Conservation (phyloP, 2,329 filamentous ascomycete species). For the Aureobasidium sp. region DNA sequence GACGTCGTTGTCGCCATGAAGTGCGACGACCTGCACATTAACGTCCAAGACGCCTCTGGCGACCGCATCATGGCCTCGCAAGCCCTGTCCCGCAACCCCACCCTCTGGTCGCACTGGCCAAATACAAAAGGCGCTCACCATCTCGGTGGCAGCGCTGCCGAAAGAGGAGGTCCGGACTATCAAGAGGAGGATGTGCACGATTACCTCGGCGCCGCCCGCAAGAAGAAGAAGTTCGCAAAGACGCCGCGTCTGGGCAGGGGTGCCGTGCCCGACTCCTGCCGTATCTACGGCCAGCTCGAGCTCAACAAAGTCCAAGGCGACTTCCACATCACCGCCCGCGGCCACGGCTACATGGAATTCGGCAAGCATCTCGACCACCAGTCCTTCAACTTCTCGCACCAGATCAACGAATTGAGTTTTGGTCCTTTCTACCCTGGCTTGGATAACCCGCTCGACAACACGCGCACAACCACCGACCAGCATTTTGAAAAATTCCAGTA, state of each 20-base stretch:
- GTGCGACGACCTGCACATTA: slow-evolving; percentile 83
- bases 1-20: slow-evolving; percentile 88
- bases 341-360: slow-evolving; percentile 84
- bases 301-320: slow-evolving; percentile 97
- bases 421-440: slow-evolving; percentile 94
- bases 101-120: slow-evolving; percentile 75
- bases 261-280: slow-evolving; percentile 60
- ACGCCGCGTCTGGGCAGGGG: slow-evolving; percentile 57
- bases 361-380: slow-evolving; percentile 74
- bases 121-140: slow-evolving; percentile 55
- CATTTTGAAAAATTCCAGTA: slow-evolving; percentile 98
- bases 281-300: slow-evolving; percentile 81
- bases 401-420: slow-evolving; percentile 92
- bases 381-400: slow-evolving; percentile 92
- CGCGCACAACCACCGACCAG: slow-evolving; percentile 62
- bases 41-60: slow-evolving; percentile 91
- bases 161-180: slow-evolving; percentile 43
- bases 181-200: slow-evolving; percentile 83
- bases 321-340: slow-evolving; percentile 92
- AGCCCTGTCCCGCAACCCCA: slow-evolving; percentile 65
- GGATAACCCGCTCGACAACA: slow-evolving; percentile 88
- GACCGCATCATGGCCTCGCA: slow-evolving; percentile 81
- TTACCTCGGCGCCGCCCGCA: slow-evolving; percentile 66
- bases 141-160: slow-evolving; percentile 51
- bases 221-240: slow-evolving; percentile 58